Base-by-base conservation (phyloP, 306 rosid species). In the Canavalia ensiformis region DNA sequence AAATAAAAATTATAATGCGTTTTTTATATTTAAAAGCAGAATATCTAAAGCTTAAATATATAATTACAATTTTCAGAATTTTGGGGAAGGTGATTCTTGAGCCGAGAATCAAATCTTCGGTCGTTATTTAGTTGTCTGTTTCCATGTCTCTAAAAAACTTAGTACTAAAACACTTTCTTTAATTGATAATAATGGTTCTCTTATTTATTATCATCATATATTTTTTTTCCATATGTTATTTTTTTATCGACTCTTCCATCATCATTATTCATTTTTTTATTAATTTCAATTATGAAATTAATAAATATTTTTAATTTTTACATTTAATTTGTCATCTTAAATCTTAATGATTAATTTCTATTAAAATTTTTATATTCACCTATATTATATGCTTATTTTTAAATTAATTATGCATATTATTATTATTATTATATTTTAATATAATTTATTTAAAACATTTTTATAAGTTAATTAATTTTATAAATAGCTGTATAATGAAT, bases 81-180 rank as follows among this genome's bases (percentile, higher is more conserved):
- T 69, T 29, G 28, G 37, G 39, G 55, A 29, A 1, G 41, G 30
- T 47, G 55, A 45, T 25, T 39, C 39, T 68, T 18, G 25, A 9
- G 10, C 56, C 9, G 25, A 46, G 58, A 69, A 47, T 69, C 58
- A 69, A 69, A 69, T 47, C 74, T 69, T 49, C 13, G 41, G 58
- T 47, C 10, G 44, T 69, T 69, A 69, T 68, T 37, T 68, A 44
- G 39, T 68, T 68, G 35, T 68, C 73, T 68, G 8, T 25, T 41
- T 66, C 33, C 71, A 25, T 7, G n/a, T 66, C 52, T 41, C 72
- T 66, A 6, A 66, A 65, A 18, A 65, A 9, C 5, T 5, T 5
- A 13, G 10, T 1, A 0, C 30, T 4, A 5, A 35, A 8, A 45
- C 1, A 4, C 49, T 5, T 2, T 45, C 7, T 63, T 33, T 63